phyloP scores from a whole-genome alignment of 345 rosid species.

The Melastoma malabathricum region DNA sequence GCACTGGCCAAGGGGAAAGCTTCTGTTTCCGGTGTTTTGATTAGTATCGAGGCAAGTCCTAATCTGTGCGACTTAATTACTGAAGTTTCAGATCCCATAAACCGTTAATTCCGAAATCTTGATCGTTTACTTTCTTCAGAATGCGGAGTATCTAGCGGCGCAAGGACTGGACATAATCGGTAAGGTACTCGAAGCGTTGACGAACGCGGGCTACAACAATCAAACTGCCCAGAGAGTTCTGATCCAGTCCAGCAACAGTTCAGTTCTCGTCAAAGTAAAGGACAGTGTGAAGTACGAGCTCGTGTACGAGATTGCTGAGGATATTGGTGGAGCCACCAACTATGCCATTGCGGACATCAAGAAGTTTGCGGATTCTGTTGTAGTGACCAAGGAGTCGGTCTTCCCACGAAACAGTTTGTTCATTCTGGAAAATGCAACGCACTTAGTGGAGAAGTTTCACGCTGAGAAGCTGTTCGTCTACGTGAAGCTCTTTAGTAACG shows the following conservation, averaged over 20 bases:
- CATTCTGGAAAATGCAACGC: constrained; percentile 24
- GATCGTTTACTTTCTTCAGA: constrained; percentile 29
- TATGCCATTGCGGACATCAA: constrained; percentile 41
- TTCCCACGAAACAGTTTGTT: constrained; percentile 5
- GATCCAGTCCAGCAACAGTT: constrained; percentile 72
- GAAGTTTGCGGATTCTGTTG: constrained; percentile 54
- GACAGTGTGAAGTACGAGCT: constrained; percentile 31
- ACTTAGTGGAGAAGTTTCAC: constrained; percentile 37
- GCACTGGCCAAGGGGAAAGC: constrained; percentile 36
- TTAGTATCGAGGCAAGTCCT: constrained; percentile 63
- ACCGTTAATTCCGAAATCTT: no score
- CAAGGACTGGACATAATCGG: constrained; percentile 35
- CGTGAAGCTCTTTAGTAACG: constrained; percentile 58
- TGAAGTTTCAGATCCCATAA: no score
- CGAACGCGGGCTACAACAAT: constrained; percentile 43
- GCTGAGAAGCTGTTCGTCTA: constrained; percentile 44
- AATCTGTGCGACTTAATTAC: background rate
- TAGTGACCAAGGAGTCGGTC: constrained; percentile 43
- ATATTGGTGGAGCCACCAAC: constrained; percentile 34
- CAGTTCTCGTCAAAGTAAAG: constrained; percentile 54
- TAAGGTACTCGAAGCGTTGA: constrained; percentile 43
- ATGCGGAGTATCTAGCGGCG: constrained; percentile 55
- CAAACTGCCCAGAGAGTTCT: constrained; percentile 37
- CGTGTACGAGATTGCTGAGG: constrained; percentile 56
- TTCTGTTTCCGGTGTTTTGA: constrained; percentile 63